Evolutionary conservation across 345 rosid species (phyloP), one percentile per base, ranked within the genome.

Genomic region (Xanthoceras sorbifolium): DNA sequence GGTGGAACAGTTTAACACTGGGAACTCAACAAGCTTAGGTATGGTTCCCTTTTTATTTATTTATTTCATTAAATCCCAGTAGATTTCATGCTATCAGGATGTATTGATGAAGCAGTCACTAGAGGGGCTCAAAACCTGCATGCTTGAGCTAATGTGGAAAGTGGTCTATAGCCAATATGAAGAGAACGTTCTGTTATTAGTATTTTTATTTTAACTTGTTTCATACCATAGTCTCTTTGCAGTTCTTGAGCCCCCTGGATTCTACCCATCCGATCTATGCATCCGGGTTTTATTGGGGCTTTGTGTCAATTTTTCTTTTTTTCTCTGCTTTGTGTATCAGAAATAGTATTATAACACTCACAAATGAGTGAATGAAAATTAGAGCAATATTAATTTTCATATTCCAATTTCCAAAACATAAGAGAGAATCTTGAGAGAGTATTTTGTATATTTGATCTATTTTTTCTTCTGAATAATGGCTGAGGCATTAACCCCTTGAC

Each of bases 11-110:
- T 72, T 84, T 63, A 87, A 85, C 77, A 79, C 75, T 69, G 73
- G 66, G 63, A 77, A 78, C 67, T 79, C 82, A 9, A 81, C 79
- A 69, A 77, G 77, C 73, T 59, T 55, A 69, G 92, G 93, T 89
- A 83, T 46, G 73, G 1, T 67, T 77, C 64, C 63, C 22, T n/a
- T 64, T 22, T 54, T 71, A 29, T 54, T 29, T 42, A 5, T 62
- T 29, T 28, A 25, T 44, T 20, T 26, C 10, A 23, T 54, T 6
- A 59, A 71, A 36, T 71, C 18, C 52, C 59, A 46, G 20, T 69
- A 48, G 60, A 14, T 28, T 71, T 71, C 20, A 57, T 23, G 25
- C 48, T 52, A 23, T 38, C 34, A 12, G 36, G n/a, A 25, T 60
- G 66, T 17, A 23, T n/a, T 31, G 17, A 59, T 72, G 7, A 6